Base-by-base conservation (phyloP, 768 basidiomycete genomes). In the Tulasnella sp. region DNA sequence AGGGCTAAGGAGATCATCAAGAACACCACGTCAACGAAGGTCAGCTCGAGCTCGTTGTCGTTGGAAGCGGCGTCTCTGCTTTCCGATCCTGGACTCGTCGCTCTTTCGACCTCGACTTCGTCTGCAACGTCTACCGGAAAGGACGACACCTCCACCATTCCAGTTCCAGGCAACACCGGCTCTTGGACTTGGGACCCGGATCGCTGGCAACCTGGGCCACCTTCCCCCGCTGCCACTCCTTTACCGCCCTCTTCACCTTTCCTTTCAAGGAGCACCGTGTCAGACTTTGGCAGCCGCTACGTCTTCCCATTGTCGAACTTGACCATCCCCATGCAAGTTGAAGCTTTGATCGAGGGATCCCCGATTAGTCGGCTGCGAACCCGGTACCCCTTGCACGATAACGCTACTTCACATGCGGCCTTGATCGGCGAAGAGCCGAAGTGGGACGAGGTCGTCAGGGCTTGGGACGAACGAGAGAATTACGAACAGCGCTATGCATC, bases 311-410 rank as follows among this genome's bases (percentile, higher is more conserved):
- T 91, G 2, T 86, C 89, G 38, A 91, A 92, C 76, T 85, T 97
- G 81, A 90, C 90, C 0, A 87, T 90, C 19, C 84, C 84, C 40
- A 89, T 97, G 82, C 92, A 93, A 82, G 89, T 98, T 36, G 97
- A 99, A 85, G 96, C 96, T 12, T 88, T 99, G 31, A 91, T 98
- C 36, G 97, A 99, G 85, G 97, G 97, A 31, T 95, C 93, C 74
- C 90, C 91, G 74, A 92, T 98, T 92, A 92, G 92, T 14, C 86
- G 85, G 82, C 82, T 94, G 46, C 88, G 88, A 40, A 52, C 38
- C 74, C 77, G 40, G 40, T 36, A 80, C 27, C 58, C 6, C 68
- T 38, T 74, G n/a, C 52, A 19, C 73, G 79, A 21, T 18, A 72
- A 46, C 56, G 77, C 71, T 74, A 78, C 71, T 27, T 71, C 39